These are phyloP conservation scores for Babesia ovata DNA, from an alignment of 169 alveolate species.

Conservation along the genomic window DNA sequence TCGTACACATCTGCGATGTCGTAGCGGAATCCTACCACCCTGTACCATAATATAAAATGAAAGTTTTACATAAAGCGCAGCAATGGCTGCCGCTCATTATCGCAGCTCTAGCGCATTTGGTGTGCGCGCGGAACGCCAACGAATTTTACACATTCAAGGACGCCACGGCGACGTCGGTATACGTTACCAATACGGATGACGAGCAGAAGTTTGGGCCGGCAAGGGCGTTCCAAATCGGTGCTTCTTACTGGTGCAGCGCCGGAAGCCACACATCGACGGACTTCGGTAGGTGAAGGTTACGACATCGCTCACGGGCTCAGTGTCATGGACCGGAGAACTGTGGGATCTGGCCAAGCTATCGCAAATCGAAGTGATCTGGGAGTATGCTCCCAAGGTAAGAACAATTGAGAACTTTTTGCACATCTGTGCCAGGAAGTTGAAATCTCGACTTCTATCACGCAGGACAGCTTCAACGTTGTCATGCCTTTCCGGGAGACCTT, in stretches of 20 bases:
- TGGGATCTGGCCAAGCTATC: conserved; percentile 76
- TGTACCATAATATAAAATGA: background rate
- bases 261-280: conserved; percentile 81
- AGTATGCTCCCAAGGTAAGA: conserved; percentile 81
- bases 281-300: conserved; percentile 52
- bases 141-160: conserved; percentile 77
- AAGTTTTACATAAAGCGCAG: background rate
- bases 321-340: conserved; percentile 85
- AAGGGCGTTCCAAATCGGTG: conserved; percentile 84
- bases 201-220: conserved; percentile 58
- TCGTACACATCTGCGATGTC: conserved; percentile 26
- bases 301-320: conserved; percentile 52
- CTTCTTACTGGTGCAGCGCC: conserved; percentile 86
- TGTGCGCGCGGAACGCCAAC: conserved; percentile 59
- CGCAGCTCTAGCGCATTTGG: conserved; percentile 1
- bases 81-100: conserved; percentile 14
- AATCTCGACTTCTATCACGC: conserved; percentile 81
- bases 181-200: conserved; percentile 68
- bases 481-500: conserved; percentile 80
- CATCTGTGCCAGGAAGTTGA: conserved; percentile 71
- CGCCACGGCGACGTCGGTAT: conserved; percentile 78
- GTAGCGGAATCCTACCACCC: background rate
- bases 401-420: background rate
- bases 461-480: conserved; percentile 78
- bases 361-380: conserved; percentile 82